Percentiles rank a stretch among this genome's conserved stretches.
phyloP scores from a whole-genome alignment of 2,329 filamentous ascomycete species.

The Fusarium floridanum region DNA sequence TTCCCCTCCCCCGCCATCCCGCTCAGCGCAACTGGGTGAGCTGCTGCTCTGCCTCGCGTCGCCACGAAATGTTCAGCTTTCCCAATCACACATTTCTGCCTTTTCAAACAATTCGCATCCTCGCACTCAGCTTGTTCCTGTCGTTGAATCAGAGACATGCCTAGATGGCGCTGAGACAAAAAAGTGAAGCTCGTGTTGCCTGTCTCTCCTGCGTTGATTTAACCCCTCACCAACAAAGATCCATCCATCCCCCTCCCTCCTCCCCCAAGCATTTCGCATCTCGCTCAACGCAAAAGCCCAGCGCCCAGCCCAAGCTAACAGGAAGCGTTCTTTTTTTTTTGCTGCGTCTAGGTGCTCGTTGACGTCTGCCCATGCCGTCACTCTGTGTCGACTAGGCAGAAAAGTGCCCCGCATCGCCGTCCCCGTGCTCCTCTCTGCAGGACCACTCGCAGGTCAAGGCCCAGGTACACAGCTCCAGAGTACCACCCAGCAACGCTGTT shows the following conservation, averaged over 20 bases:
- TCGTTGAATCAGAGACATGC: conserved; percentile 25
- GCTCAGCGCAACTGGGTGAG: not conserved
- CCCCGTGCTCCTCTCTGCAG: conserved; percentile 36
- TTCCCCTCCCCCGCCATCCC: conserved; percentile 7
- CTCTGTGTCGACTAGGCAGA: conserved; percentile 42
- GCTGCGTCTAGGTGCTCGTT: conserved; percentile 28
- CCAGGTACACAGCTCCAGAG: conserved; percentile 37
- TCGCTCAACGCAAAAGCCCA: conserved; percentile 21
- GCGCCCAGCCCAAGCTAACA: conserved; percentile 24
- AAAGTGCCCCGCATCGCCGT: conserved; percentile 44
- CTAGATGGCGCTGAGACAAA: conserved; percentile 38
- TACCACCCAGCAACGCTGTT: conserved; percentile 35
- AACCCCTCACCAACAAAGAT: conserved; percentile 41
- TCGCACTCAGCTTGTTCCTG: conserved; percentile 20
- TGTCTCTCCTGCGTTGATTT: conserved; percentile 27
- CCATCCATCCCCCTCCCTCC: conserved; percentile 18
- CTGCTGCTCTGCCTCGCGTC: conserved; percentile 11
- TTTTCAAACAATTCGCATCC: conserved; percentile 28
- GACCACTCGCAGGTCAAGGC: conserved; percentile 35
- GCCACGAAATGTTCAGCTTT: conserved; percentile 22
- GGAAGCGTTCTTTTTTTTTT: conserved; percentile 21
- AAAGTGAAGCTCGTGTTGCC: conserved; percentile 17
- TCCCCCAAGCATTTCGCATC: conserved; percentile 23
- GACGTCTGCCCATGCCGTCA: conserved; percentile 45
- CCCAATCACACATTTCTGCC: conserved; percentile 25